Percentiles rank a stretch among this genome's conserved stretches.
Conservation (phyloP, 2,329 filamentous ascomycete species). For the Calonectria fujianensis region DNA sequence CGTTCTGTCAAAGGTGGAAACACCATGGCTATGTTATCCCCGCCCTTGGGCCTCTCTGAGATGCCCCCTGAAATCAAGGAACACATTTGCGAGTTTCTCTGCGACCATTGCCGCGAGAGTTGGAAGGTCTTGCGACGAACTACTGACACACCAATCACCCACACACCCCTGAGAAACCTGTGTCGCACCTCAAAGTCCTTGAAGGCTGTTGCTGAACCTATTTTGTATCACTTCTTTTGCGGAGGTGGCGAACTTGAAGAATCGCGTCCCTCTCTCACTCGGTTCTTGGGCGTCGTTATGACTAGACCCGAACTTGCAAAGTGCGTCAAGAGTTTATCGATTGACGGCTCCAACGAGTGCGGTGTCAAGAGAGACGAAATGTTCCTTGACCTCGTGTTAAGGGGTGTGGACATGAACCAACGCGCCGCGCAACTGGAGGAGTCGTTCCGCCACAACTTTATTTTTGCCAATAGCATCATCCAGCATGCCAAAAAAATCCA, state of each 20-base stretch:
- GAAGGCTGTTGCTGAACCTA: constrained; percentile 8
- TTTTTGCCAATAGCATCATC: neutral
- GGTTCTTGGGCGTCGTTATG: neutral
- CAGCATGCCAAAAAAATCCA: neutral
- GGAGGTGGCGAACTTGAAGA: neutral
- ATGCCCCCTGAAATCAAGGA: constrained; percentile 10
- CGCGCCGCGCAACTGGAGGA: neutral
- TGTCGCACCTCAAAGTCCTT: constrained; percentile 30
- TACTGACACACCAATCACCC: neutral
- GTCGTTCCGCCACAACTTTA: neutral
- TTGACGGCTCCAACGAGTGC: neutral
- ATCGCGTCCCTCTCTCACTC: neutral
- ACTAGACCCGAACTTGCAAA: neutral
- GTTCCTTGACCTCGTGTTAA: neutral
- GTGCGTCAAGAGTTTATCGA: constrained; percentile 17
- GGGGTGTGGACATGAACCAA: too few species aligned
- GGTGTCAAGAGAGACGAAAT: neutral
- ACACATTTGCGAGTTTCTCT: constrained; percentile 62
- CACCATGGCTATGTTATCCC: neutral
- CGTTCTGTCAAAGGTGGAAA: neutral
- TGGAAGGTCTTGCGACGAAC: neutral
- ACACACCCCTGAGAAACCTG: neutral
- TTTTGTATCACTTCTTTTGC: constrained; percentile 15
- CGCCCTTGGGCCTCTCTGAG: neutral
- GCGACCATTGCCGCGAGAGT: constrained; percentile 10